Evolutionary conservation across 495 filamentous ascomycete species (phyloP), one percentile per base, ranked within the genome.

Genomic region (Cercophora newfieldiana): DNA sequence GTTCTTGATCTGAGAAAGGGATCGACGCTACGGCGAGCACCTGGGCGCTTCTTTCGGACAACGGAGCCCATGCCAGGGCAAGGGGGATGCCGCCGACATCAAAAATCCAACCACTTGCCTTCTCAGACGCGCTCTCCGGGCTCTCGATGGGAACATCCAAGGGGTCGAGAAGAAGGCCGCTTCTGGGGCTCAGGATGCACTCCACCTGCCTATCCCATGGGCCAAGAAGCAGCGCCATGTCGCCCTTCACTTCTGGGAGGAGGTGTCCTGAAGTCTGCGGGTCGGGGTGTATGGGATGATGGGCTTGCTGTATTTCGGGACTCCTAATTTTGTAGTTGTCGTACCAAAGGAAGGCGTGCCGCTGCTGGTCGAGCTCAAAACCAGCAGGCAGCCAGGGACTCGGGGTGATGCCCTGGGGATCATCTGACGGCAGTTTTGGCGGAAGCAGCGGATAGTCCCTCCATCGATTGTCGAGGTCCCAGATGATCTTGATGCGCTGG

Each of bases 11-110:
- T 1, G 72, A 67, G 59, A 78, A 77, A 3, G 81, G 80, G n/a
- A 77, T 71, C n/a, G 78, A 68, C 16, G 81, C 74, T 37, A 84
- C 71, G 6, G 79, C 81, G 24, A 84, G 73, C 55, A 82, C 57
- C 69, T 84, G 81, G 19, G 69, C 63, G 26, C 68, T 64, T 21
- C 69, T 63, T 25, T 68, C 64, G 48, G 69, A 54, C n/a, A 72
- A 58, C 3, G 80, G 79, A 2, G 77, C 79, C 81, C 81, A 84
- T 14, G 67, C 75, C 67, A 83, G 72, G 14, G 76, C 75, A 26
- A 82, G 69, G 12, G 78, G 74, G 29, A 82, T 76, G 55, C 81
- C 79, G 25, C 78, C 81, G 5, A 78, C 74, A 63, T 84, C 75
- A 50, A 84, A 63, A 61, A 81, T 71, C 79, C 79, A 82, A 10